These are phyloP conservation scores for Taiozyma sp. DNA, from an alignment of 1,139 yeast species.

Conservation along the genomic window DNA sequence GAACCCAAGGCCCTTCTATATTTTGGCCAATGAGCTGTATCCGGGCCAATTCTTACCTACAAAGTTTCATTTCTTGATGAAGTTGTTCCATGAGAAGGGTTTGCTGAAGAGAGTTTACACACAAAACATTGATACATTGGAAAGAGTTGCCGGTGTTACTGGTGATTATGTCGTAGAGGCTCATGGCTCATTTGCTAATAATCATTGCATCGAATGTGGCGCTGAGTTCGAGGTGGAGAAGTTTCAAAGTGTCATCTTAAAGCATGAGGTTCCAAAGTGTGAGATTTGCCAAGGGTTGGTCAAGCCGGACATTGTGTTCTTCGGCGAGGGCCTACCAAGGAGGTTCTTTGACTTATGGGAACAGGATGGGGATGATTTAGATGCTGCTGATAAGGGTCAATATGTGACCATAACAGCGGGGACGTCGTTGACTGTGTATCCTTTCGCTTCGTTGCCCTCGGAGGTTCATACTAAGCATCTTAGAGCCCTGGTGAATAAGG, in stretches of 20 bases:
- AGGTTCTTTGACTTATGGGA: slow-evolving; percentile 69
- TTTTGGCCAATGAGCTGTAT: slow-evolving; percentile 76
- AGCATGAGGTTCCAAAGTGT: slow-evolving; percentile 53
- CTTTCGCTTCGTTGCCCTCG: slow-evolving; percentile 80
- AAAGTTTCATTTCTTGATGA: slow-evolving; percentile 68
- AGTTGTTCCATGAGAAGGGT: slow-evolving; percentile 58
- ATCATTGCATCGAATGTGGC: slow-evolving; percentile 77
- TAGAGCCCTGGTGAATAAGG: slow-evolving; percentile 71
- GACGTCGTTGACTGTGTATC: slow-evolving; percentile 82
- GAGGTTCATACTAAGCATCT: slow-evolving; percentile 47
- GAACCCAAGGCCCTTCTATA: slow-evolving; percentile 79
- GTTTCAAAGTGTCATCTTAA: slow-evolving; percentile 40
- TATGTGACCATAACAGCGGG: slow-evolving; percentile 88
- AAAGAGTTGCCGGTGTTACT: slow-evolving; percentile 74
- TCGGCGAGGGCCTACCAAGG: slow-evolving; percentile 80
- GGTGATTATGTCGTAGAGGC: slow-evolving; percentile 76
- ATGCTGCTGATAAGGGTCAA: slow-evolving; percentile 32
- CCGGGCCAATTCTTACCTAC: slow-evolving; percentile 90
- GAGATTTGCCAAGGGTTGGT: slow-evolving; percentile 55
- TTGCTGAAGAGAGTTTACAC: slow-evolving; percentile 71
- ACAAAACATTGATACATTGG: slow-evolving; percentile 90
- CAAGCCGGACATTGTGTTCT: slow-evolving; percentile 90
- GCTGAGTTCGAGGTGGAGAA: slow-evolving; percentile 47
- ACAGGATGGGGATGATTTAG: slow-evolving; percentile 38
- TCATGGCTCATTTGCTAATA: slow-evolving; percentile 87